Conservation (phyloP, 345 rosid genomes). For the Trapa bicornis region DNA sequence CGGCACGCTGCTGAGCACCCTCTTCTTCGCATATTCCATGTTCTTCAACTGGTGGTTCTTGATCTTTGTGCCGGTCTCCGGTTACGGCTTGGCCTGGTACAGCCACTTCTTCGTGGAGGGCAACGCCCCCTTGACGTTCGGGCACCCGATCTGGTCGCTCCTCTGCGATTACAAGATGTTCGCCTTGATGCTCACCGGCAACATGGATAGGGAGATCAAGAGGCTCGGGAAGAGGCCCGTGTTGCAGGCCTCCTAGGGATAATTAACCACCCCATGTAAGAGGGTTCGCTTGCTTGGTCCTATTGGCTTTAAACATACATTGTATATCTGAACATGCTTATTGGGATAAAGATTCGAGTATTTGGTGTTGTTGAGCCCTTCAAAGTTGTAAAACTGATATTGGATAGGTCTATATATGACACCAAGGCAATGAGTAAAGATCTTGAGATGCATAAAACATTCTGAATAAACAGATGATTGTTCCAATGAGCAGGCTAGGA, state of each 20-base stretch:
- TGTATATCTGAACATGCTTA: neutral
- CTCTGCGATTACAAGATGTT: constrained; percentile 86
- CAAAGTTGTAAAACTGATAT: no score
- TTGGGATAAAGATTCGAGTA: neutral
- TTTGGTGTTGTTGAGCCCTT: no score
- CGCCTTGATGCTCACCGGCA: constrained; percentile 81
- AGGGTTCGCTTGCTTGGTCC: neutral
- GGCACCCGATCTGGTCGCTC: constrained; percentile 85
- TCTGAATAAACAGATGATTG: no score
- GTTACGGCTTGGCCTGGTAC: constrained; percentile 87
- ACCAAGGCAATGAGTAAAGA: no score
- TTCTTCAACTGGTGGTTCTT: constrained; percentile 49
- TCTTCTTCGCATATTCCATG: constrained; percentile 36
- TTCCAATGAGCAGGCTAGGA: no score
- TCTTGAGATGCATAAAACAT: no score
- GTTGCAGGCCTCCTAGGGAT: constrained; percentile 39
- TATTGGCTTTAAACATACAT: neutral
- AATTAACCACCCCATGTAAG: neutral
- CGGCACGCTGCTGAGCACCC: constrained; percentile 46
- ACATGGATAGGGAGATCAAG: constrained; percentile 90
- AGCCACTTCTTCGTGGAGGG: constrained; percentile 94
- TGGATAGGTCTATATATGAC: no score
- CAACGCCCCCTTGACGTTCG: constrained; percentile 68
- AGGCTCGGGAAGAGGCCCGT: constrained; percentile 89
- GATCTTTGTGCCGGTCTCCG: constrained; percentile 49